Percentiles rank a stretch among this genome's conserved stretches.
Conservation (phyloP, 2,329 filamentous ascomycete genomes). For the Cladophialophora yegresii region DNA sequence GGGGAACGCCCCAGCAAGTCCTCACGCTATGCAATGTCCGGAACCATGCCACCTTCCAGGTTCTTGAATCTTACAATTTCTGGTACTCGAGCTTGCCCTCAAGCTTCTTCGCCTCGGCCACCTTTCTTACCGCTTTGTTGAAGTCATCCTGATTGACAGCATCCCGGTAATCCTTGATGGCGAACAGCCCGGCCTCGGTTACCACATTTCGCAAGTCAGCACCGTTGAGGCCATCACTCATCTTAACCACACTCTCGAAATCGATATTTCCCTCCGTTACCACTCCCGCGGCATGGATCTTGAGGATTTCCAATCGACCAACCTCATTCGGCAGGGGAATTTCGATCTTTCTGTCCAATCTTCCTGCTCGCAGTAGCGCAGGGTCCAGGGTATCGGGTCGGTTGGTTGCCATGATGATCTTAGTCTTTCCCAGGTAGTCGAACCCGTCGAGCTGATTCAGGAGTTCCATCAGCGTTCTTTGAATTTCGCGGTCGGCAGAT, state of each 20-base stretch:
- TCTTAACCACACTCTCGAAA: constrained; percentile 99
- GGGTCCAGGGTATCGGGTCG: constrained; percentile 94
- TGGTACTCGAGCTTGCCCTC: constrained; percentile 98
- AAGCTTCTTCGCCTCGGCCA: constrained; percentile 95
- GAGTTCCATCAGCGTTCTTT: constrained; percentile 96
- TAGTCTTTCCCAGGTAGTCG: constrained; percentile 98
- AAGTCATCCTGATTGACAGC: constrained; percentile 98
- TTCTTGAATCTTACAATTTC: constrained; percentile 70
- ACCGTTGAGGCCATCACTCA: constrained; percentile 97
- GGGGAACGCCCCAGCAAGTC: neutral
- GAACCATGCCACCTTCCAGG: constrained; percentile 2
- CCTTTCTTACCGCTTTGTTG: constrained; percentile 98
- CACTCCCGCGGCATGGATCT: constrained; percentile 89
- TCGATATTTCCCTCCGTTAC: constrained; percentile 92
- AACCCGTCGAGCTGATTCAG: constrained; percentile 98
- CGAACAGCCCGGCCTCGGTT: constrained; percentile 94
- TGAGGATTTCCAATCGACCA: constrained; percentile 91
- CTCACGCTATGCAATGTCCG: constrained; percentile 19
- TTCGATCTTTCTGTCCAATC: constrained; percentile 96
- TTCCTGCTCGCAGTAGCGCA: constrained; percentile 84
- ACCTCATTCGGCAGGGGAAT: constrained; percentile 97
- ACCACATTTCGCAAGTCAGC: constrained; percentile 97
- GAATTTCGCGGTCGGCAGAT: constrained; percentile 95
- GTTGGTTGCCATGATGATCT: constrained; percentile 99
- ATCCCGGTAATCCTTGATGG: constrained; percentile 97